These are phyloP conservation scores for Epithele typhae DNA, from an alignment of 768 basidiomycete species.

Conservation along the genomic window DNA sequence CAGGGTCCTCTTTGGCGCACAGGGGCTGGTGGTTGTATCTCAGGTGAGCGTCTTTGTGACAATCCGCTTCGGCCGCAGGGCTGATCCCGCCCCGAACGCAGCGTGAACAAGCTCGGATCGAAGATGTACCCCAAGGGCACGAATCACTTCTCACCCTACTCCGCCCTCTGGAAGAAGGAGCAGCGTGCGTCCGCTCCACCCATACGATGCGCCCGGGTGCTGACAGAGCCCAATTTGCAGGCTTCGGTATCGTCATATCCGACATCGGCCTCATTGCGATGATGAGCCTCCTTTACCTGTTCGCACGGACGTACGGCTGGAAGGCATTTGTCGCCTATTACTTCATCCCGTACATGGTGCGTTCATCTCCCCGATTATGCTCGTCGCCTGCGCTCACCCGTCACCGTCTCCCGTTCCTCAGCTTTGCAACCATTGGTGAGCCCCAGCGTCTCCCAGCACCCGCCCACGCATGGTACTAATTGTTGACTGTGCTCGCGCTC, in stretches of 20 bases:
- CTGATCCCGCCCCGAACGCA: neutral
- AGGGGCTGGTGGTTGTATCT: slow-evolving; percentile 27
- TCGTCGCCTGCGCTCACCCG: no score
- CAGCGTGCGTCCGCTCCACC: slow-evolving; percentile 13
- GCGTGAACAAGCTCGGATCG: slow-evolving; percentile 25
- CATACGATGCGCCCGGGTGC: no score
- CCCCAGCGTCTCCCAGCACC: neutral
- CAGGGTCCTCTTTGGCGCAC: neutral
- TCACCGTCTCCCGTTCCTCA: slow-evolving; percentile 1
- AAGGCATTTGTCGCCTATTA: slow-evolving; percentile 22
- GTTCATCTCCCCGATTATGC: neutral
- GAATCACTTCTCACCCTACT: slow-evolving; percentile 27
- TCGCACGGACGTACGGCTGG: slow-evolving; percentile 17
- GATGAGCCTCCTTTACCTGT: slow-evolving; percentile 13
- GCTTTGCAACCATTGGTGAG: slow-evolving; percentile 30
- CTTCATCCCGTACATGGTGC: slow-evolving; percentile 25
- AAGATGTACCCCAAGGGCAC: slow-evolving; percentile 26
- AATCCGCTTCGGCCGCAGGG: no score
- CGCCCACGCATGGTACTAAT: neutral
- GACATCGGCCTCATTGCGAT: slow-evolving; percentile 24
- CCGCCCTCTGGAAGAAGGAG: slow-evolving; percentile 21
- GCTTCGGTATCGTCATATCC: slow-evolving; percentile 22
- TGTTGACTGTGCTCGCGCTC: no score
- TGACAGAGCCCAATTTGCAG: slow-evolving; percentile 6
- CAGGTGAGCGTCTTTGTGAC: slow-evolving; percentile 10